Evolutionary conservation across 192 early-diverging fungal species (phyloP), one percentile per base, ranked within the genome.

Genomic region (Coemansia sp.): DNA sequence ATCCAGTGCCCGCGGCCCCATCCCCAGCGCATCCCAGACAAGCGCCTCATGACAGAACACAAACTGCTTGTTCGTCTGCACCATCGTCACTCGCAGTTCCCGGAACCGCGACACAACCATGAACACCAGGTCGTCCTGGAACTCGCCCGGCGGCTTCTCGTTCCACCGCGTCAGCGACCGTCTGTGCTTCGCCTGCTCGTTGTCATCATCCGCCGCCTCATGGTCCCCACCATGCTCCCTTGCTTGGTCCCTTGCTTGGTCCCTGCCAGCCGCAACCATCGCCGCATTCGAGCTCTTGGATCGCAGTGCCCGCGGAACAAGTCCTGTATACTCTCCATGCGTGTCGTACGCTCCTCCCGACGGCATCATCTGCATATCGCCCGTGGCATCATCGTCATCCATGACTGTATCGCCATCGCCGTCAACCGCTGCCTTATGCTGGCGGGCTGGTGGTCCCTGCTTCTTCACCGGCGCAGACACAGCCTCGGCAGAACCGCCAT

Each of bases 1-100:
- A 34, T 72, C 68, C 4, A 81, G 57, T 6, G 72, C 59, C 20
- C 73, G 72, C 52, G 79, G 79, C 0, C 70, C 67, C 19, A 67
- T 64, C 6, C 65, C 65, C 19, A 82, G 59, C 37, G 61, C 61
- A 20, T 67, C 70, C 87, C 87, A 89, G 48, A 74, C 62, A 57
- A 92, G 71, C 2, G 91, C 87, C 60, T 94, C 90, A 62, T 94
- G 92, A 70, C 89, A 91, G 65, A 92, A 93, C 22, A 84, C 87
- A 82, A 86, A 95, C 79, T 95, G 93, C 42, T 79, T 62, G 36
- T 88, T 63, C 2, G 88, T 89, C 73, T 95, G 93, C n/a, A 95
- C 93, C 85, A 91, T 88, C 11, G 82, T 80, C 30, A 94, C 72
- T 27, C 93, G 84, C 62, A 93, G 91, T 64, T 87, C 84, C 59